phyloP scores from a whole-genome alignment of 805 yeast species.

The Torulaspora quercuum region DNA sequence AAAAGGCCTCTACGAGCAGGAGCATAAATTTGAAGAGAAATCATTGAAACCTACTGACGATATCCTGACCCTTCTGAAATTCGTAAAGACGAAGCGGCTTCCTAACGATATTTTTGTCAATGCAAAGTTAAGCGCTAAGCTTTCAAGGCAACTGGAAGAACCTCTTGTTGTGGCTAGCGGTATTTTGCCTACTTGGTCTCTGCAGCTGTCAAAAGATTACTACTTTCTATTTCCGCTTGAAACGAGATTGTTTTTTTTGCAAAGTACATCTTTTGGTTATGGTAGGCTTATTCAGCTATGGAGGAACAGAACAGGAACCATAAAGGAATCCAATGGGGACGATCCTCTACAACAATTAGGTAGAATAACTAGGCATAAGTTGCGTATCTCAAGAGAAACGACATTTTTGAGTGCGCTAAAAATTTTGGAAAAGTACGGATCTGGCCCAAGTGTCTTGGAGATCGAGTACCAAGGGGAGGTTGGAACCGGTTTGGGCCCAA shows the following conservation, averaged over 20 bases:
- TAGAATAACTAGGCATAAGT: constrained; percentile 71
- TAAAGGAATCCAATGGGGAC: constrained; percentile 31
- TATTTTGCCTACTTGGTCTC: constrained; percentile 79
- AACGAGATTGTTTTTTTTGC: constrained; percentile 70
- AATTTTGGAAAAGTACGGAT: constrained; percentile 70
- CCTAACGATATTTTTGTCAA: constrained; percentile 52
- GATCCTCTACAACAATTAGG: constrained; percentile 52
- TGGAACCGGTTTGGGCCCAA: constrained; percentile 97
- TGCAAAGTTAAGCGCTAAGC: constrained; percentile 78
- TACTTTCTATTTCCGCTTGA: constrained; percentile 85
- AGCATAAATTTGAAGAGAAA: constrained; percentile 4
- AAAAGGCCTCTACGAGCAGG: constrained; percentile 9
- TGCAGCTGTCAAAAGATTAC: constrained; percentile 63
- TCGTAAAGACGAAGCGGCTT: constrained; percentile 43
- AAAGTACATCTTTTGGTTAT: constrained; percentile 87
- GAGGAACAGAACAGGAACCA: constrained; percentile 51
- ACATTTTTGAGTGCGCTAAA: constrained; percentile 75
- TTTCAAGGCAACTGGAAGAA: constrained; percentile 84
- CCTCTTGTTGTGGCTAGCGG: constrained; percentile 85
- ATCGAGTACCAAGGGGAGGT: constrained; percentile 86
- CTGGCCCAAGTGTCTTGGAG: constrained; percentile 77
- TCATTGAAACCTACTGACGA: constrained; percentile 22
- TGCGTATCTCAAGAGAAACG: constrained; percentile 67
- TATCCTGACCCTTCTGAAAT: constrained; percentile 49
- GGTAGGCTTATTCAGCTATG: constrained; percentile 77